Evolutionary conservation across 208 protist species (phyloP), one percentile per base, ranked within the genome.

Genomic region (Balamuthia mandrillaris): DNA sequence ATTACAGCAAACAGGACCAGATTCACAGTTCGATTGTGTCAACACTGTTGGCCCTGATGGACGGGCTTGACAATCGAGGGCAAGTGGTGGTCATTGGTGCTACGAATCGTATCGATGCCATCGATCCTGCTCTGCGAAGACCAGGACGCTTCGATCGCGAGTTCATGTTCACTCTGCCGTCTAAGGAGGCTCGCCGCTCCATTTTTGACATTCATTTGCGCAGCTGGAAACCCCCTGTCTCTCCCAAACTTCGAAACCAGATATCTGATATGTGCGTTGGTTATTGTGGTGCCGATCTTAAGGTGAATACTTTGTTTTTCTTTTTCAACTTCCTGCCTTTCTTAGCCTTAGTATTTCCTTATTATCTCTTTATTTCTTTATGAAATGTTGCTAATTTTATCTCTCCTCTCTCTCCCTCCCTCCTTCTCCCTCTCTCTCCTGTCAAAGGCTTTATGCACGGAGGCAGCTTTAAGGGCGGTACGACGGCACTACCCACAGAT

Each of bases 31-130:
- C 86, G 0, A 92, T 96, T 66, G 92, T 94, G n/a, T 90, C 81
- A 2, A 93, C 93, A 14, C 72, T 96, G 29, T 87, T 96, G 54
- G 92, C 94, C 4, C 88, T 96, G 5, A 95, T 96, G 93, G 94
- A 96, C 75, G 94, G 94, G 45, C 65, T 95, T 3, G 93, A 95
- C 52, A 60, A 41, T n/a, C 88, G 92, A 27, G 91, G 58, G 29
- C 66, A 90, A 56, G 92, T 96, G 5, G 86, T 96, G 16, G 70
- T 96, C 18, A 96, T 96, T 49, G 95, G 95, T 21, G 92, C 95
- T 2, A 96, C 95, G 1, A 96, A 96, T 85, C 74, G 95, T 72
- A 58, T 90, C 39, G 93, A 96, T 24, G 27, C 87, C 18, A 91
- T 96, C 21, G 95, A 96, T 84, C 90, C 92, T 42, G 95, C 95